Conservation (phyloP, 192 early-diverging fungal species). For the Coemansia sp. region DNA sequence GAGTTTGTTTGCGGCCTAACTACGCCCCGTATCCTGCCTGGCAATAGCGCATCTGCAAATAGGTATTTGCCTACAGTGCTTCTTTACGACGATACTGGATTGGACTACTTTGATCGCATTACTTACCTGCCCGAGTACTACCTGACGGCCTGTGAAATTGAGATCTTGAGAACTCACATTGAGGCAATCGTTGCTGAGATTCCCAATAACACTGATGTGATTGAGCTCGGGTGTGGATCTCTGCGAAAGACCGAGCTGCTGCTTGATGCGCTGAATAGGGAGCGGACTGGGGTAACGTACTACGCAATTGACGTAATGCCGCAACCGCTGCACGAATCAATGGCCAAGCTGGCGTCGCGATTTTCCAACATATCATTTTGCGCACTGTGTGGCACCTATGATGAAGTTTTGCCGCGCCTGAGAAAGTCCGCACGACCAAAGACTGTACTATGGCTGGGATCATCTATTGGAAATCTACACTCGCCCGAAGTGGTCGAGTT, state of each 20-base stretch:
- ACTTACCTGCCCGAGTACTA: slow-evolving; percentile 88
- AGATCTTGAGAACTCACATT: slow-evolving; percentile 68
- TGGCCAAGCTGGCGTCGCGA: slow-evolving; percentile 61
- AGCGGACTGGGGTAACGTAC: slow-evolving; percentile 68
- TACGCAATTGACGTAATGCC: slow-evolving; percentile 89
- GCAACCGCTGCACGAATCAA: slow-evolving; percentile 69
- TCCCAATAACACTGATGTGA: slow-evolving; percentile 65
- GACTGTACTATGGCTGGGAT: slow-evolving; percentile 86
- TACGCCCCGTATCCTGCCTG: slow-evolving; percentile 18
- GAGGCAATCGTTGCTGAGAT: slow-evolving; percentile 66
- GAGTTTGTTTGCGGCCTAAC: slow-evolving; percentile 28
- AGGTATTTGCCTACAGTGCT: slow-evolving; percentile 73
- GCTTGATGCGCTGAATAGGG: slow-evolving; percentile 69
- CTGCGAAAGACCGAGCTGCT: slow-evolving; percentile 87
- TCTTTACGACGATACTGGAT: slow-evolving; percentile 79
- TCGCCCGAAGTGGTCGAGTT: slow-evolving; percentile 68
- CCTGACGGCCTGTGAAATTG: slow-evolving; percentile 79
- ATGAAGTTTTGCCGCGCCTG: slow-evolving; percentile 71
- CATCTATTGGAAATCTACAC: slow-evolving; percentile 80
- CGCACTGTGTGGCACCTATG: slow-evolving; percentile 88
- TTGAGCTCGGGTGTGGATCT: slow-evolving; percentile 89
- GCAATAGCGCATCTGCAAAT: slow-evolving; percentile 1
- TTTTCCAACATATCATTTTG: slow-evolving; percentile 70
- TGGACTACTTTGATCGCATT: slow-evolving; percentile 89
- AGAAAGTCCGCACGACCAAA: slow-evolving; percentile 60